Conservation (phyloP, 169 alveolate species). For the Miamiensis avidus region DNA sequence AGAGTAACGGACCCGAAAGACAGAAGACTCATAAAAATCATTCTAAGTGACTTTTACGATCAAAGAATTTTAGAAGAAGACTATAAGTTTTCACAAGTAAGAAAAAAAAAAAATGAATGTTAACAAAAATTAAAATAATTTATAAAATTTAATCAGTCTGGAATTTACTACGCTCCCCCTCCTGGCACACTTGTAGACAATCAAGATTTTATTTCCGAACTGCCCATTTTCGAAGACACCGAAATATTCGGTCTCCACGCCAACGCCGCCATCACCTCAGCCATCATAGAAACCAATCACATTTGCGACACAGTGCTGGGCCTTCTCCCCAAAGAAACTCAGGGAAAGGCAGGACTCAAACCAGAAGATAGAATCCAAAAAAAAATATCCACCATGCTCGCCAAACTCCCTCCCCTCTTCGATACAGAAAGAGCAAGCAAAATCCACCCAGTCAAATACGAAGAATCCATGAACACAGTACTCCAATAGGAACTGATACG, state of each 20-base stretch:
- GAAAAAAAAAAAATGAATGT: neutral
- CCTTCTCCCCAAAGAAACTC: constrained; percentile 25
- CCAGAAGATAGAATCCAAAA: constrained; percentile 74
- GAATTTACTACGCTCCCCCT: constrained; percentile 71
- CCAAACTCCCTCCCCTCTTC: constrained; percentile 79
- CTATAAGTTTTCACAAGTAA: constrained; percentile 44
- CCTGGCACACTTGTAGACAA: constrained; percentile 56
- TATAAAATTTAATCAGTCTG: constrained; percentile 44
- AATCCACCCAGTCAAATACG: constrained; percentile 86
- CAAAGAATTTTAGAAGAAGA: constrained; percentile 72
- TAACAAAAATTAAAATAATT: neutral
- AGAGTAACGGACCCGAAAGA: constrained; percentile 88
- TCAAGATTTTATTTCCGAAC: constrained; percentile 63
- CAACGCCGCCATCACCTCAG: constrained; percentile 92
- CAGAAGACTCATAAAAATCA: constrained; percentile 67
- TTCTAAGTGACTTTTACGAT: constrained; percentile 75
- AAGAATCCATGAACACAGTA: constrained; percentile 87
- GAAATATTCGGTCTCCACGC: constrained; percentile 92
- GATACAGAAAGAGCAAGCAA: constrained; percentile 81
- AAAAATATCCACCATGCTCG: constrained; percentile 64
- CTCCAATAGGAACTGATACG: constrained; percentile 72
- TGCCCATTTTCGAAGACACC: constrained; percentile 87
- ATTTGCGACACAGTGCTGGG: constrained; percentile 52
- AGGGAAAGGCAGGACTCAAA: constrained; percentile 67
- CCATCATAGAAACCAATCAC: constrained; percentile 82